Evolutionary conservation across 164 flowering plant genomes (phyloP), one percentile per base, ranked within the genome.

Genomic region (Dillenia suffruticosa): DNA sequence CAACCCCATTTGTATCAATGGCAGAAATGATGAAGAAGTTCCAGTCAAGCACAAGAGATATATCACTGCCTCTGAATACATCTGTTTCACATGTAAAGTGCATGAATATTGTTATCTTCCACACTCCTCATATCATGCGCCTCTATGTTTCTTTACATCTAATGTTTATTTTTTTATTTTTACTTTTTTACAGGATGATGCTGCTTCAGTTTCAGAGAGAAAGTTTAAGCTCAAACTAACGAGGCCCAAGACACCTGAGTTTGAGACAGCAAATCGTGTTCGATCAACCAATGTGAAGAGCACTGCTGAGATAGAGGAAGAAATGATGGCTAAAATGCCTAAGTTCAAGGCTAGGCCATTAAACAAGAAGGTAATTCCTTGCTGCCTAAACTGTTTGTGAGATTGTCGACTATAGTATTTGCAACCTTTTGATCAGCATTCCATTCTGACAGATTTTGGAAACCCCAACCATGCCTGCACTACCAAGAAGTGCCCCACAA

Each of bases 281-380:
- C 88, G 99, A 45, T 65, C 86, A 9, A 68, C 70, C n/a, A 86
- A 59, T 64, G 65, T 87, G 49, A 92, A 92, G 76, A 95, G 97
- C 62, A 76, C 88, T 10, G 96, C 88, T 10, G 99, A 95, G 65
- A 73, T 92, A 47, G 99, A 95, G 76, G 96, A 88, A 74, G 97
- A 95, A 72, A 82, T 86, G 94, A 79, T 95, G 92, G 94, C 97
- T 45, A 88, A 86, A 60, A 82, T 92, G 32, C 99, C 97, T 1
- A 95, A 90, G 68, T 95, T 95, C 56, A 95, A 87, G 72, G 99
- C 99, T 43, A 75, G 94, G 2, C 97, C 96, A 13, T 9, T 95
- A 58, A 95, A 95, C 77, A 91, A 88, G 70, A 95, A 89, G 96
- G 98, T 75, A 12, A 44, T 46, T 46, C 5, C 54, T 51, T 19